phyloP scores from a whole-genome alignment of 2,329 filamentous ascomycete species.

The Claviceps digitariae region DNA sequence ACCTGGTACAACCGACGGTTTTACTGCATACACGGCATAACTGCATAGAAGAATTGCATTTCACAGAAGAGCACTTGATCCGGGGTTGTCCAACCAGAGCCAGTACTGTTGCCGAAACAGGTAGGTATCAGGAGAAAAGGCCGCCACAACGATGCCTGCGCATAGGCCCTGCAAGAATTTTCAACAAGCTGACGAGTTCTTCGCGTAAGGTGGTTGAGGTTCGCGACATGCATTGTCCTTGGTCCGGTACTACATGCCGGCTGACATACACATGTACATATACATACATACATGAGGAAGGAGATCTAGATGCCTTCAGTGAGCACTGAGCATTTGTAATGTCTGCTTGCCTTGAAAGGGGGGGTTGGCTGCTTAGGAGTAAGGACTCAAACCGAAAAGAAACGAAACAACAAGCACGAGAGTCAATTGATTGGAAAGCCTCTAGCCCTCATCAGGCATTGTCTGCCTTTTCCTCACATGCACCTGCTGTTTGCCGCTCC shows the following conservation, averaged over 20 bases:
- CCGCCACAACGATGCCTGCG: background rate
- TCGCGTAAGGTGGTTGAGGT: background rate
- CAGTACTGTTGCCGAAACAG: background rate
- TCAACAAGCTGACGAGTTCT: background rate
- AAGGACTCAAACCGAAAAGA: background rate
- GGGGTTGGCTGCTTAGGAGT: background rate
- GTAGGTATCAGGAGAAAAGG: slow-evolving; percentile 3
- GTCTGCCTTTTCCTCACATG: background rate
- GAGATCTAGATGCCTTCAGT: background rate
- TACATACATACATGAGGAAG: too few species aligned
- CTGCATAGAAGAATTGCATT: background rate
- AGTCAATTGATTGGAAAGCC: background rate
- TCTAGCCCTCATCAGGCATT: background rate
- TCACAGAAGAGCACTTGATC: background rate
- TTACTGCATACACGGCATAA: background rate
- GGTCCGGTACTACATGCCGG: background rate
- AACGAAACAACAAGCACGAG: background rate
- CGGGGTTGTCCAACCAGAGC: slow-evolving; percentile 2
- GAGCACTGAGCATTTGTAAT: too few species aligned
- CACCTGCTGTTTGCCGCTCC: background rate
- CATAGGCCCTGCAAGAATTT: background rate
- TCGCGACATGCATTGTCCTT: background rate
- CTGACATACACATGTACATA: background rate
- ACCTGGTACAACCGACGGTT: background rate
- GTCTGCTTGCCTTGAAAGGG: background rate